Conservation (phyloP, 768 basidiomycete species). For the Boletus edulis region DNA sequence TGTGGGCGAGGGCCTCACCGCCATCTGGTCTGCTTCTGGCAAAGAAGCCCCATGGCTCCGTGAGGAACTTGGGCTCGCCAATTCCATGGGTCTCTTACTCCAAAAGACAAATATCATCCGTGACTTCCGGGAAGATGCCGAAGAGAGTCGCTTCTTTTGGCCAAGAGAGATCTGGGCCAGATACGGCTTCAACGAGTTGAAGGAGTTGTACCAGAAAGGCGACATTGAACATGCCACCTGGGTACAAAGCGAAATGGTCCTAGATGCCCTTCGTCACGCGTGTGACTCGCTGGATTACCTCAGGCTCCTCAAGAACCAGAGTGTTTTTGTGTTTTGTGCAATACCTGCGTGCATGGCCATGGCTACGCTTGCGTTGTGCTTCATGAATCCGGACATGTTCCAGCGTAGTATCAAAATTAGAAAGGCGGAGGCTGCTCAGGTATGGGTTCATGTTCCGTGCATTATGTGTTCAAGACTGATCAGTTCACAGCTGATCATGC, state of each 20-base stretch:
- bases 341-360: slow-evolving; percentile 96
- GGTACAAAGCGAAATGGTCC: slow-evolving; percentile 84
- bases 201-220: slow-evolving; percentile 59
- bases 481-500: slow-evolving; percentile 75
- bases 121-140: slow-evolving; percentile 89
- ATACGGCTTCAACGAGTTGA: slow-evolving; percentile 71
- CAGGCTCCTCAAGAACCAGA: slow-evolving; percentile 81
- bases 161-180: slow-evolving; percentile 88
- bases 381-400: slow-evolving; percentile 90
- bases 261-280: slow-evolving; percentile 83
- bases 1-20: slow-evolving; percentile 92
- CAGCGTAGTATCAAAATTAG: slow-evolving; percentile 91
- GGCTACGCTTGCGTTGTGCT: slow-evolving; percentile 87
- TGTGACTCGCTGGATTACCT: slow-evolving; percentile 90
- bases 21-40: slow-evolving; percentile 81
- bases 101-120: slow-evolving; percentile 99
- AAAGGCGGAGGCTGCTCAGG: slow-evolving; percentile 83
- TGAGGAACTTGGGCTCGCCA: slow-evolving; percentile 81
- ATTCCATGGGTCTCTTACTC: slow-evolving; percentile 92
- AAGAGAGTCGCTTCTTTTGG: slow-evolving; percentile 89
- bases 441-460: slow-evolving; percentile 35
- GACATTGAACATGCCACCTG: slow-evolving; percentile 67
- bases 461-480: background rate
- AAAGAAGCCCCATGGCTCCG: slow-evolving; percentile 77
- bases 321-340: slow-evolving; percentile 93